Conservation (phyloP, 768 basidiomycete species). For the Suillus discolor region DNA sequence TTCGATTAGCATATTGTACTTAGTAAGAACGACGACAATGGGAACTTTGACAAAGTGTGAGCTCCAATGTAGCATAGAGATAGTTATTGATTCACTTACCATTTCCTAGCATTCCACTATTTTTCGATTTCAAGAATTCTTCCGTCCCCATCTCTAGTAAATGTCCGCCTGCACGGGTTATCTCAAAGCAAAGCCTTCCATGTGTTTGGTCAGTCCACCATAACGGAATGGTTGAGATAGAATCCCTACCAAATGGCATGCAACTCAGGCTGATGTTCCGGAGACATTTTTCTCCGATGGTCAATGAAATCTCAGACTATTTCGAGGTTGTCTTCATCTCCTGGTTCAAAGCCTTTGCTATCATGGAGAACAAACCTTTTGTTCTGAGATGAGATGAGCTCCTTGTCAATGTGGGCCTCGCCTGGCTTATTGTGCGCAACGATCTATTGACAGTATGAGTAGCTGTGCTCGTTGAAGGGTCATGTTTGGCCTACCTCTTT, state of each 20-base stretch:
- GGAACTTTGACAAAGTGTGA: not conserved
- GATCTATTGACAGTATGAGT: not conserved
- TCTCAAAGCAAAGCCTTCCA: constrained; percentile 5
- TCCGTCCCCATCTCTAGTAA: not conserved
- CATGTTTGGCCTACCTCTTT: not conserved
- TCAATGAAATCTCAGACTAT: constrained; percentile 17
- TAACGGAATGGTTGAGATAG: not conserved
- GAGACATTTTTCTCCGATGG: not conserved
- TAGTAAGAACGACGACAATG: constrained; percentile 2
- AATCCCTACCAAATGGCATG: constrained; percentile 18
- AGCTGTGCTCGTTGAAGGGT: no score
- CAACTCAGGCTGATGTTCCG: constrained; percentile 8
- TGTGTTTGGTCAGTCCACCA: not conserved
- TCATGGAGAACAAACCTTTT: constrained; percentile 16
- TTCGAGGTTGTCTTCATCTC: constrained; percentile 8
- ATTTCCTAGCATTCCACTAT: not conserved
- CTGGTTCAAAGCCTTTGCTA: constrained; percentile 19
- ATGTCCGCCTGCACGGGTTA: not conserved
- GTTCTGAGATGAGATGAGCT: constrained; percentile 11
- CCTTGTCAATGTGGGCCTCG: constrained; percentile 14
- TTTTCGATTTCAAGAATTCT: not conserved
- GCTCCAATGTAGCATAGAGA: no score
- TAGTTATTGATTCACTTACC: constrained; percentile 1
- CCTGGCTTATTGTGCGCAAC: not conserved
- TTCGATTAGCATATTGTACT: not conserved